Evolutionary conservation across 2,329 filamentous ascomycete genomes (phyloP).

Genomic region (Epichloe sibirici): DNA sequence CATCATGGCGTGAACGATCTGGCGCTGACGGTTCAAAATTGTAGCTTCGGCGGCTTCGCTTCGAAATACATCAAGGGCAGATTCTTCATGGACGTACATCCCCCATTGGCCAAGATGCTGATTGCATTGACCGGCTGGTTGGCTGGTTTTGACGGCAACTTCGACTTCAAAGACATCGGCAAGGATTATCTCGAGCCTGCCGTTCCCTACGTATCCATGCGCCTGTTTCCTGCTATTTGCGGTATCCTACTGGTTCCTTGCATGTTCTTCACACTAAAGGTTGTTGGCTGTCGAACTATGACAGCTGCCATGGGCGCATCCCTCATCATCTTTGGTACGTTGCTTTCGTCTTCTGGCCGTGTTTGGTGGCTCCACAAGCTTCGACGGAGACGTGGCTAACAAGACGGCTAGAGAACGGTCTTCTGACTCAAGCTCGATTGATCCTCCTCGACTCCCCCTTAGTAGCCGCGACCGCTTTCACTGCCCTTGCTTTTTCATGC

Average conservation of each 20-base stretch:
- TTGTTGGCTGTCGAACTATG: conserved; percentile 73
- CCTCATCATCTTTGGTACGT: conserved; percentile 81
- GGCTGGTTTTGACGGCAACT: conserved; percentile 87
- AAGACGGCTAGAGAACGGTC: conserved; percentile 63
- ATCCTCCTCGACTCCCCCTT: conserved; percentile 90
- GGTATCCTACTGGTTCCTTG: conserved; percentile 80
- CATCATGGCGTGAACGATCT: neutral
- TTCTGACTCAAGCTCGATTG: conserved; percentile 86
- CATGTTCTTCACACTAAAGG: conserved; percentile 92
- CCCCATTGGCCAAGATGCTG: conserved; percentile 89
- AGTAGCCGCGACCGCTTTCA: conserved; percentile 85
- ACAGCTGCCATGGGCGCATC: conserved; percentile 74
- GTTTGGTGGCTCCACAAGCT: neutral
- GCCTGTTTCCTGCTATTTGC: conserved; percentile 78
- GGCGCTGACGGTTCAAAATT: neutral
- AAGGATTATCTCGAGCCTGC: conserved; percentile 94
- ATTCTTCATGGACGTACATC: conserved; percentile 99
- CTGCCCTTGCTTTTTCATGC: conserved; percentile 76
- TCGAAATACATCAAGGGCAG: conserved; percentile 98
- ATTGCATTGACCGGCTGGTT: conserved; percentile 92
- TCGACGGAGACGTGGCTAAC: conserved; percentile 14
- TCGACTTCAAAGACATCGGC: conserved; percentile 99
- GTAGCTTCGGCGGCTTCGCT: conserved; percentile 91
- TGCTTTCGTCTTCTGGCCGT: neutral
- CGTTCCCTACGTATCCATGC: conserved; percentile 97